These are phyloP conservation scores for Ilyonectria sp. DNA, from an alignment of 2,329 filamentous ascomycete species.

Conservation along the genomic window DNA sequence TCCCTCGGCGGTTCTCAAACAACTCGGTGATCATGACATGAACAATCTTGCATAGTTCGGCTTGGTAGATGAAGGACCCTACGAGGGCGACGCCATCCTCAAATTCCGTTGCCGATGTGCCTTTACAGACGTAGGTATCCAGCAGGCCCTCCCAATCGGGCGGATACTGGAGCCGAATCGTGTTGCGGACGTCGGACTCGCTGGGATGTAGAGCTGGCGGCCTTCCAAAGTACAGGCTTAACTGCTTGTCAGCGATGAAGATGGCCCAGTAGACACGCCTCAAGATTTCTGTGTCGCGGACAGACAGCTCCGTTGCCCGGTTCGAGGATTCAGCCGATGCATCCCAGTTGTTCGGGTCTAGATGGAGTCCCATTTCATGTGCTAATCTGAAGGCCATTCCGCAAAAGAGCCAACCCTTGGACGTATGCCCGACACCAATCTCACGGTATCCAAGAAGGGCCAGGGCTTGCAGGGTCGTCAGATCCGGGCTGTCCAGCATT, in stretches of 20 bases:
- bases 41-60: slow-evolving; percentile 64
- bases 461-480: slow-evolving; percentile 63
- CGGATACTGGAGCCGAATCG: slow-evolving; percentile 64
- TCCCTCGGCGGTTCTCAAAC: slow-evolving; percentile 63
- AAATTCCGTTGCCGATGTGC: slow-evolving; percentile 60
- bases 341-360: slow-evolving; percentile 67
- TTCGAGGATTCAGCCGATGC: slow-evolving; percentile 53
- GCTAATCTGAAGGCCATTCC: slow-evolving; percentile 67
- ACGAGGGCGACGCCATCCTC: slow-evolving; percentile 62
- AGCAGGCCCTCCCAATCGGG: slow-evolving; percentile 63
- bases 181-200: slow-evolving; percentile 65
- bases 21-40: slow-evolving; percentile 66
- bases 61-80: slow-evolving; percentile 62
- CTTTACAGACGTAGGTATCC: slow-evolving; percentile 63
- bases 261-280: slow-evolving; percentile 66
- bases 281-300: slow-evolving; percentile 62
- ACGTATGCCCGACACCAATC: slow-evolving; percentile 63
- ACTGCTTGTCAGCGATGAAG: slow-evolving; percentile 65
- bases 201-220: slow-evolving; percentile 65
- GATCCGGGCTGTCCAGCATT: slow-evolving; percentile 61
- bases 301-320: slow-evolving; percentile 41
- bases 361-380: slow-evolving; percentile 67
- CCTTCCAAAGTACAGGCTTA: slow-evolving; percentile 66
- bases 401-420: slow-evolving; percentile 67
- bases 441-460: slow-evolving; percentile 62